Base-by-base conservation (phyloP, 2,329 filamentous ascomycete species). In the Graphiopsis chlorocephala region DNA sequence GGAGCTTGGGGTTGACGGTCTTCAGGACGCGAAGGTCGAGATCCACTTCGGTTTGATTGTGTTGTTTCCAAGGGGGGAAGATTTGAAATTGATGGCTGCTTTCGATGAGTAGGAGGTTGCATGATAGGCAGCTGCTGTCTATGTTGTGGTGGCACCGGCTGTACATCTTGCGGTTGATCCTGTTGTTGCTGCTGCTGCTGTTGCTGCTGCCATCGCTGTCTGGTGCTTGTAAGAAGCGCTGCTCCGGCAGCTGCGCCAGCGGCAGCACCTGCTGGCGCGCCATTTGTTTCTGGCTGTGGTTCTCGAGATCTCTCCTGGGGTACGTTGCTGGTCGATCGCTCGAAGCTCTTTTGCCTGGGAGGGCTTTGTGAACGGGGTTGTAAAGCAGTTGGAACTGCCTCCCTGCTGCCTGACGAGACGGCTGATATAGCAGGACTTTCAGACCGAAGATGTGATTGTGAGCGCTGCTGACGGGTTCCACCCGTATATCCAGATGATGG, bases 281-380 rank as follows among this genome's bases (percentile, higher is more conserved):
- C 53, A 38, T 59, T 59, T 10, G 28, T 10, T 23, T 50, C 61
- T n/a, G 53, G 53, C 6, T n/a, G 53, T 20, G 61, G 17, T 3
- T 31, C 61, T 50, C 53, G 31, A 14, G 38, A 28, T 14, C 53
- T 48, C 45, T 64, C 62, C 3, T 52, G 53, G 20, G 62, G 53
- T 4, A 48, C 31, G 23, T 62, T 42, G n/a, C 48, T 55, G 17
- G 31, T 42, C 31, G 62, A 59, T 31, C 45, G 42, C n/a, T 64
- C 53, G 15, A 58, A 59, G 5, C 55, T 59, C 20, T 64, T 67
- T 28, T 68, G 65, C 64, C 65, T 62, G 23, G 66, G 66, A 25
- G 70, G 70, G 48, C 69, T 72, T 31, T 66, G 67, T 35, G 70
- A 64, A 31, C 68, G 48, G 3, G 60, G 60, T 17, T 62, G 60